Evolutionary conservation across 805 yeast genomes (phyloP), one percentile per base, ranked within the genome.

Genomic region (Saturnispora zaruensis): DNA sequence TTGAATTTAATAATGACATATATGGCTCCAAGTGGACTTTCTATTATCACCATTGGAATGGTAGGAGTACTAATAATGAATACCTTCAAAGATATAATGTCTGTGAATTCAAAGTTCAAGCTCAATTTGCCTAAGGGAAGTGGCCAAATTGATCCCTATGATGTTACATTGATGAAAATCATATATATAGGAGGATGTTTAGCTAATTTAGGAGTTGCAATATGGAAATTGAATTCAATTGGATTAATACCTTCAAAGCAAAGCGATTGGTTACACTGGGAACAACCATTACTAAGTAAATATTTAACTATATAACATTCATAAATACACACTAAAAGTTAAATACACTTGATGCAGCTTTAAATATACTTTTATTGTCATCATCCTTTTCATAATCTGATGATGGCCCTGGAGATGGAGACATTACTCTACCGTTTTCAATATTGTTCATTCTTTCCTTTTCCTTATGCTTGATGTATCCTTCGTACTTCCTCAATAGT

Each of bases 241-340:
- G 98, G 97, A 0, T 70, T 91, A 55, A 80, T 91, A 52, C 99
- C 99, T 21, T 87, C 84, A 58, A 83, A 81, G 34, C 75, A 75
- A 43, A 83, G 95, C 56, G 99, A 91, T 63, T 93, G 98, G 98
- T 68, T 91, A 16, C 81, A 88, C 6, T 90, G 95, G 90, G 95
- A 89, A 61, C 58, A 57, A 2, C 69, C 73, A 6, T 56, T 71
- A 3, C 52, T 48, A 4, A 66, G 66, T 16, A 16, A 44, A 5
- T 61, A 63, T 28, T 49, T 37, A 8, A 49, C 46, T 36, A 34
- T 57, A 28, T 54, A 44, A 46, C 20, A 16, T 6, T n/a, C 14
- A 33, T 8, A 24, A 3, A 36, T 32, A 34, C 18, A 6, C 14
- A 5, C 36, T 45, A 40, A 38, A 53, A 54, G 33, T 45, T 41